Conservation (phyloP, 192 early-diverging fungal species). For the Diversispora epigaea region DNA sequence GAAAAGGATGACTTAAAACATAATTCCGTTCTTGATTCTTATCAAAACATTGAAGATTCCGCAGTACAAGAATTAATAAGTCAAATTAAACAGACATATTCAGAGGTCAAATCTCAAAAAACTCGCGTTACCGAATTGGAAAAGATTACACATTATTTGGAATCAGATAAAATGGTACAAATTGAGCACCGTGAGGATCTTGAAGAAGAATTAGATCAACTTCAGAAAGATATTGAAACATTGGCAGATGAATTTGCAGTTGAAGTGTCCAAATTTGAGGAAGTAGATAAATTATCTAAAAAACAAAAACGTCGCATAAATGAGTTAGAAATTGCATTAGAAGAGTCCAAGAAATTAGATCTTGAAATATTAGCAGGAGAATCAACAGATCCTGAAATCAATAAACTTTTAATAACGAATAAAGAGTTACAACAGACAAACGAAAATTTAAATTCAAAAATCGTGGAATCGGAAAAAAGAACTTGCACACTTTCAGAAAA, state of each 20-base stretch:
- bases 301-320: slow-evolving; percentile 40
- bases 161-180: slow-evolving; percentile 20
- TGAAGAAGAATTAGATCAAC: slow-evolving; percentile 32
- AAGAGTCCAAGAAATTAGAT: slow-evolving; percentile 9
- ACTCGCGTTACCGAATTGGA: slow-evolving; percentile 26
- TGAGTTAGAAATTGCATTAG: slow-evolving; percentile 38
- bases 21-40: slow-evolving; percentile 13
- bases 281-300: slow-evolving; percentile 34
- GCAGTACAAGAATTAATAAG: not conserved
- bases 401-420: slow-evolving; percentile 1
- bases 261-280: slow-evolving; percentile 37
- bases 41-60: not conserved
- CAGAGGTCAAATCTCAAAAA: not conserved
- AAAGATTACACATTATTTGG: slow-evolving; percentile 5
- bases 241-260: slow-evolving; percentile 41
- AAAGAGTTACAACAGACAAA: slow-evolving; percentile 9
- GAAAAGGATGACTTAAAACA: not conserved
- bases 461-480: not conserved
- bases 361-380: not conserved
- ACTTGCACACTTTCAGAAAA: not conserved
- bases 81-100: slow-evolving; percentile 11
- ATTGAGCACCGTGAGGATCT: not conserved
- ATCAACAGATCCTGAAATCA: not conserved
- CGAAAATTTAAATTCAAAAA: slow-evolving; percentile 13
- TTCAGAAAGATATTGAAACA: slow-evolving; percentile 39